Base-by-base conservation (phyloP, 176 grass and related monocot genomes). In the Typha latifolia region DNA sequence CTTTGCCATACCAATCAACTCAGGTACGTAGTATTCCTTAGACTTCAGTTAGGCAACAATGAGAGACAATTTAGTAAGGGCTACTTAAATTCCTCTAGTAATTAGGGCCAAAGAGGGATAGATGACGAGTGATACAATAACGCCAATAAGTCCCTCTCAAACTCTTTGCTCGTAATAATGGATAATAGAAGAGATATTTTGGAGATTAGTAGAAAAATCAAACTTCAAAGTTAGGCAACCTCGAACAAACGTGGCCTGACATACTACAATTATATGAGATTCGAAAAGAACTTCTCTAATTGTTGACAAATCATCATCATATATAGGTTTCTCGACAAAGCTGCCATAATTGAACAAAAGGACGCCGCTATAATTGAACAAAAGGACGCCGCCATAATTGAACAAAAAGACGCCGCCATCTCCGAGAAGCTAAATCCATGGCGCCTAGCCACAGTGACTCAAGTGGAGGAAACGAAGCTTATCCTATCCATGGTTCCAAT, bases 391-490 rank as follows among this genome's bases (percentile, higher is more conserved):
- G 91, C 87, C 51, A 79, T 91, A 32, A 65, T 96, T 55, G 91
- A 90, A 73, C 63, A 78, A 34, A 70, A 59, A 8, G 59, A 24
- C 10, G 12, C 23, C 62, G 20, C 48, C 14, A 72, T 15, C n/a
- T 27, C 61, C 0, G 71, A 67, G n/a, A 67, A 66, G 34, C n/a
- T 24, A 1, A 82, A 80, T 14, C 24, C 66, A 11, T 87, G 91
- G 91, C 64, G 77, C 12, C 68, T 96, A 20, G 82, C 82, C 12
- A 96, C 91, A 37, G 79, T 96, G 70, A 96, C 91, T 12, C 91
- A 91, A 66, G 91, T 96, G 47, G 91, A 96, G 87, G 91, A 96
- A 75, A 84, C 84, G 75, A 96, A 96, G 71, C 82, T 88, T 49
- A 61, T 96, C 47, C 27, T 96, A 11, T 62, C 81, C 3, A 87